A percentile compares a stretch with the other conserved stretches of the same genome.
These are phyloP conservation scores for Phytomonas sp. DNA, from an alignment of 208 protist genomes.

Conservation along the genomic window DNA sequence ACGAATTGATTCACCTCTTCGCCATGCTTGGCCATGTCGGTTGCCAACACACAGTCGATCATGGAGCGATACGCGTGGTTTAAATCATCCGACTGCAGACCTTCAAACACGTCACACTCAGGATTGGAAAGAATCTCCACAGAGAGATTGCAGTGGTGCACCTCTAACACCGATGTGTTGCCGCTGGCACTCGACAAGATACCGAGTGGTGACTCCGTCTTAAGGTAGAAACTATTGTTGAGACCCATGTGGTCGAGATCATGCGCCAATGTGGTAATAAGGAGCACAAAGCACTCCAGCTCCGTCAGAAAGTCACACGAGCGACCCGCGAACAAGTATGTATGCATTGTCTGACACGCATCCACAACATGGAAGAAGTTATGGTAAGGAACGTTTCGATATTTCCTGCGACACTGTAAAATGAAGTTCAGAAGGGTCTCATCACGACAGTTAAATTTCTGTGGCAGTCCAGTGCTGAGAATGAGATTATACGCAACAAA, in stretches of 20 bases:
- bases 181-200: slow-evolving; percentile 76
- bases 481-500: slow-evolving; percentile 41
- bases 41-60: slow-evolving; percentile 80
- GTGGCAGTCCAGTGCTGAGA: slow-evolving; percentile 42
- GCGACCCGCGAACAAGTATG: slow-evolving; percentile 48
- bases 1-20: slow-evolving; percentile 38
- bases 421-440: slow-evolving; percentile 74
- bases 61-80: slow-evolving; percentile 47
- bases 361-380: slow-evolving; percentile 86
- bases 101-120: slow-evolving; percentile 63
- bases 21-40: slow-evolving; percentile 79
- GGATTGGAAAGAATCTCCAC: slow-evolving; percentile 79
- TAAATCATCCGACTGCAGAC: slow-evolving; percentile 30
- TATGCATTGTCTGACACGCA: slow-evolving; percentile 73
- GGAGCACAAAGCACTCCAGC: slow-evolving; percentile 74
- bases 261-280: slow-evolving; percentile 70
- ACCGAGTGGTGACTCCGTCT: slow-evolving; percentile 78
- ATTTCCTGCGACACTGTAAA: slow-evolving; percentile 68
- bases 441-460: slow-evolving; percentile 70
- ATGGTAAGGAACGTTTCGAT: slow-evolving; percentile 79
- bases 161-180: slow-evolving; percentile 76
- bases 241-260: slow-evolving; percentile 87
- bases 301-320: slow-evolving; percentile 47
- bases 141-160: slow-evolving; percentile 84
- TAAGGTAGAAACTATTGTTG: slow-evolving; percentile 88